These are phyloP conservation scores for Cladosporium sp. DNA, from an alignment of 2,329 filamentous ascomycete genomes.

Conservation along the genomic window DNA sequence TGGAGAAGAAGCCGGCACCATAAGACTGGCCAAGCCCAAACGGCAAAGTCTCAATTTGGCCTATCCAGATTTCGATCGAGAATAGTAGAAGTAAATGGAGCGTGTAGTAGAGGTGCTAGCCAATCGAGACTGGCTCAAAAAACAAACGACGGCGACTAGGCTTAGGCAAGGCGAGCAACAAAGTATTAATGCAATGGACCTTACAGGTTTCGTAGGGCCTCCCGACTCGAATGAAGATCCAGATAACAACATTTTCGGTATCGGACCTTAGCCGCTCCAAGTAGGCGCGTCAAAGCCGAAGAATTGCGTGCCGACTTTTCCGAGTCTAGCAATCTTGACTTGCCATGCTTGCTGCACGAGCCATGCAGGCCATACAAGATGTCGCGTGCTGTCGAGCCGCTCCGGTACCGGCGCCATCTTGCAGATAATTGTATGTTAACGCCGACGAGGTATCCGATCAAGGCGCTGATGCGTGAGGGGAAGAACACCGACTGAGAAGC, in stretches of 20 bases:
- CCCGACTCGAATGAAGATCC: neutral
- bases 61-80: neutral
- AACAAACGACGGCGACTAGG: neutral
- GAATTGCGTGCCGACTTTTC: constrained; percentile 7
- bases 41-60: neutral
- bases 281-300: neutral
- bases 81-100: neutral
- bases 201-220: neutral
- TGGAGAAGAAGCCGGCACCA: neutral
- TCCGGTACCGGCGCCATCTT: constrained; percentile 5
- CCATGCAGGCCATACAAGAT: neutral
- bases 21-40: neutral
- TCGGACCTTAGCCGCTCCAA: neutral
- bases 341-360: neutral
- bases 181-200: neutral
- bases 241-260: neutral
- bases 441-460: neutral
- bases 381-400: neutral
- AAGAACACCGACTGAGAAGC: too few relatives aligned
- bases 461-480: too few relatives aligned
- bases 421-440: neutral
- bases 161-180: neutral
- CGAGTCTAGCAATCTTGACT: neutral
- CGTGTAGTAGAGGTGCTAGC: neutral
- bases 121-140: too few relatives aligned